phyloP scores from a whole-genome alignment of 108 stramenopile genomes.

The Cyclotella choctawhatcheeana region DNA sequence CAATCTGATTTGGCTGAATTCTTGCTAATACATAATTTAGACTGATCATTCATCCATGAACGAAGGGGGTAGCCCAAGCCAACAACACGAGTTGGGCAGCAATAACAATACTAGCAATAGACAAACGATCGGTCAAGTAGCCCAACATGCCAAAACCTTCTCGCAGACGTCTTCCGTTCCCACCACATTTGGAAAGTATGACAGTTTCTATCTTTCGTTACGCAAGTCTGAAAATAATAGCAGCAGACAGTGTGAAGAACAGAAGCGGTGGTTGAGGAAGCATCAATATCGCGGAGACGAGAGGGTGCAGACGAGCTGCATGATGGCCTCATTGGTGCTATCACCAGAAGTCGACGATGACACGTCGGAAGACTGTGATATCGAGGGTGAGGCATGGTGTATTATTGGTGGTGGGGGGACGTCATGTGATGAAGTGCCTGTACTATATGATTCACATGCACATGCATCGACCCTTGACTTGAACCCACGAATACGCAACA shows the following conservation, averaged over 20 bases:
- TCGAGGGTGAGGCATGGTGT: slow-evolving; percentile 18
- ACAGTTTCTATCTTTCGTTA: slow-evolving; percentile 22
- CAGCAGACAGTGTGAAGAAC: no score
- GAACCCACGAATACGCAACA: no score
- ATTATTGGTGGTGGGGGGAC: background rate
- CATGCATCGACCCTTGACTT: no score
- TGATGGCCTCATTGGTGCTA: background rate
- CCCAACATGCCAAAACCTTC: slow-evolving; percentile 16
- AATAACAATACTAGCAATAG: background rate
- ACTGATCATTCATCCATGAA: no score
- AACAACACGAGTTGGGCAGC: background rate
- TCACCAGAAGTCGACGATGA: background rate
- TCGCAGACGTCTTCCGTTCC: slow-evolving; percentile 13
- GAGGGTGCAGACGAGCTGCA: slow-evolving; percentile 2
- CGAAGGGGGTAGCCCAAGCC: no score
- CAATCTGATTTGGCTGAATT: no score
- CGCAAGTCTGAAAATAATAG: background rate
- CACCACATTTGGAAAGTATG: slow-evolving; percentile 16
- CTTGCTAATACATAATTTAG: no score
- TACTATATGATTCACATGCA: no score
- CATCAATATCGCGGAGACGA: slow-evolving; percentile 31
- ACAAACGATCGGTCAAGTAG: slow-evolving; percentile 10
- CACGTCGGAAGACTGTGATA: slow-evolving; percentile 12
- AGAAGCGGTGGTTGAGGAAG: background rate
- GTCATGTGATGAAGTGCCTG: background rate